Conservation (phyloP, 106 monocot genomes). For the Acanthochlamys bracteata region DNA sequence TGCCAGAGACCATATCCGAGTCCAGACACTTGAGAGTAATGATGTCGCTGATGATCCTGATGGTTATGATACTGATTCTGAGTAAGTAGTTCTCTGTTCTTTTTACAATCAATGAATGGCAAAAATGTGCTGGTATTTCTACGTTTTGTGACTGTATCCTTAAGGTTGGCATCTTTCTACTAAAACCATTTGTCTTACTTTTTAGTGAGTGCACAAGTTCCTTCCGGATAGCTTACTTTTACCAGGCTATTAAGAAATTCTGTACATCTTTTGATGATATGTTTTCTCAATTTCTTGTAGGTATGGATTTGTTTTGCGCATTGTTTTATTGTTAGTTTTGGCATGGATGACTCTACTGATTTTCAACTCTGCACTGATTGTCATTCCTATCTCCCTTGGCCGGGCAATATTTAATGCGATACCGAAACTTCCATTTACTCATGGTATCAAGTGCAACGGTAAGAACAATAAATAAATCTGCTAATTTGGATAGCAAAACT, state of each 20-base stretch:
- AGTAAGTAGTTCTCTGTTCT: slow-evolving; percentile 44
- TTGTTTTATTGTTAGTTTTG: slow-evolving; percentile 68
- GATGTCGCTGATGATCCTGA: slow-evolving; percentile 73
- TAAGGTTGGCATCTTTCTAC: too few relatives aligned
- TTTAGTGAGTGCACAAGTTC: too few relatives aligned
- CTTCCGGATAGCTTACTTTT: too few relatives aligned
- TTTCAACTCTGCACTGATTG: slow-evolving; percentile 77
- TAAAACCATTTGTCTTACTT: too few relatives aligned
- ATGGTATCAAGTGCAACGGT: slow-evolving; percentile 99
- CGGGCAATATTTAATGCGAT: slow-evolving; percentile 75
- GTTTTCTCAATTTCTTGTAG: slow-evolving; percentile 22
- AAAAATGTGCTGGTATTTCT: too few relatives aligned
- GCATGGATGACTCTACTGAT: slow-evolving; percentile 95
- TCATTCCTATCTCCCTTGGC: slow-evolving; percentile 80
- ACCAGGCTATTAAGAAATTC: too few relatives aligned
- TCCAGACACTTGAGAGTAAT: slow-evolving; percentile 17
- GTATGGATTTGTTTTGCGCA: slow-evolving; percentile 86
- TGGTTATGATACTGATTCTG: slow-evolving; percentile 80
- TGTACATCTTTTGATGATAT: too few relatives aligned
- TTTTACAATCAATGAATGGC: too few relatives aligned
- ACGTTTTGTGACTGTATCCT: too few relatives aligned
- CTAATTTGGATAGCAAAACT: neutral
- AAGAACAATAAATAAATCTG: slow-evolving; percentile 8
- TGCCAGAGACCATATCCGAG: slow-evolving; percentile 39
- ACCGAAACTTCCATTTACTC: slow-evolving; percentile 85